Evolutionary conservation across 495 filamentous ascomycete species (phyloP), one percentile per base, ranked within the genome.

Genomic region (Tuber magnatum): DNA sequence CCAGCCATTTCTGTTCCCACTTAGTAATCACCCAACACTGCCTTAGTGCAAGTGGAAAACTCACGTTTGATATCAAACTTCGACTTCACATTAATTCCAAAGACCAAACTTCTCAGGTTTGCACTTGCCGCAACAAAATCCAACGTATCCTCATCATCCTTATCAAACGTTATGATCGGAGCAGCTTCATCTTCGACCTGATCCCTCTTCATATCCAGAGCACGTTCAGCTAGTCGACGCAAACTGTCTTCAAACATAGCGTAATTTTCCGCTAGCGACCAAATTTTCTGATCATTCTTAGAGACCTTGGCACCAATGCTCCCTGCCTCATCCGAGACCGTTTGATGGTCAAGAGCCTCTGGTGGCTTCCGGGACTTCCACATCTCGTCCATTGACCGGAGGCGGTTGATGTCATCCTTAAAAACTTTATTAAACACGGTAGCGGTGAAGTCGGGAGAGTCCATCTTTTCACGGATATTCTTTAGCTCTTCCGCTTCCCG

Each of bases 381-480:
- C 94, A 97, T 96, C 73, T 95, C 94, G 77, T 94, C 91, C 92
- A 97, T 94, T 6, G 88, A 91, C n/a, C 90, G 87, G 72, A 98
- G 82, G 12, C 94, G 90, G 61, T 91, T 86, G 69, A 98, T 93
- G 80, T 99, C 95, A 41, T 91, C 87, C 69, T 89, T 89, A 84
- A 94, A 99, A 6, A 99, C 94, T 82, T 97, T 99, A 71, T 94
- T 87, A 82, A 98, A 99, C 0, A 99, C 88, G 80, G 91, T 89
- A 70, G 89, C 86, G 16, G 90, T 84, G 77, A 97, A 97, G n/a
- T 92, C 88, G 9, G 88, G 85, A 0, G 91, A 92, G 28, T 92
- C 93, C 83, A 97, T 94, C 0, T 93, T 91, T 72, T 92, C 85
- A 41, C 93, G 89, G 74, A 98, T 94, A 73, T 89, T 88, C 78